phyloP scores from a whole-genome alignment of 2,329 filamentous ascomycete genomes.

The Diaporthe destruens region DNA sequence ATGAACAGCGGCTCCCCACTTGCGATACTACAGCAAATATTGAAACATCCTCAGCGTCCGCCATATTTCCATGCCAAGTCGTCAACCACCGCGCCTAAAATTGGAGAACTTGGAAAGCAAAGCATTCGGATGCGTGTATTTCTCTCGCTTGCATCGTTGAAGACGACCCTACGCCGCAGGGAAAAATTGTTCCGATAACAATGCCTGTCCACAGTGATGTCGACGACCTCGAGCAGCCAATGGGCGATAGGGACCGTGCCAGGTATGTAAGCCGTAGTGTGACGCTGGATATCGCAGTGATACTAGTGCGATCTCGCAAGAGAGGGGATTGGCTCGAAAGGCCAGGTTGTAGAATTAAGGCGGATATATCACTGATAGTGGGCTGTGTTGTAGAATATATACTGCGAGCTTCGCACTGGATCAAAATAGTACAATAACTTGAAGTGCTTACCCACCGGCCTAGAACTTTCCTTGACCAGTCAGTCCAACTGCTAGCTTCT shows the following conservation, averaged over 20 bases:
- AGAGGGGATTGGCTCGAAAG: neutral
- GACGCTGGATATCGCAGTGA: neutral
- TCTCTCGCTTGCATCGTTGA: neutral
- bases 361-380: neutral
- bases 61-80: neutral
- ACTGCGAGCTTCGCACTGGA: neutral
- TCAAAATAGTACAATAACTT: neutral
- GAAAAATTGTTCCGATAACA: too few relatives aligned
- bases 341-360: neutral
- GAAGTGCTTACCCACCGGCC: neutral
- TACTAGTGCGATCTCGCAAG: neutral
- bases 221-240: neutral
- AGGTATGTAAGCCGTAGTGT: neutral
- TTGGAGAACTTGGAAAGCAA: neutral
- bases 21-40: neutral
- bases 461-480: too few relatives aligned
- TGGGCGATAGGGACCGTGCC: neutral
- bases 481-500: too few relatives aligned
- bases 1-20: neutral
- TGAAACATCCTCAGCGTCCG: neutral
- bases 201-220: neutral
- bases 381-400: neutral
- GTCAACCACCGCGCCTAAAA: neutral
- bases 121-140: too few relatives aligned
- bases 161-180: accelerated